Conservation (phyloP, 371 early-diverging fungal genomes). For the Lichtheimia corymbifera region DNA sequence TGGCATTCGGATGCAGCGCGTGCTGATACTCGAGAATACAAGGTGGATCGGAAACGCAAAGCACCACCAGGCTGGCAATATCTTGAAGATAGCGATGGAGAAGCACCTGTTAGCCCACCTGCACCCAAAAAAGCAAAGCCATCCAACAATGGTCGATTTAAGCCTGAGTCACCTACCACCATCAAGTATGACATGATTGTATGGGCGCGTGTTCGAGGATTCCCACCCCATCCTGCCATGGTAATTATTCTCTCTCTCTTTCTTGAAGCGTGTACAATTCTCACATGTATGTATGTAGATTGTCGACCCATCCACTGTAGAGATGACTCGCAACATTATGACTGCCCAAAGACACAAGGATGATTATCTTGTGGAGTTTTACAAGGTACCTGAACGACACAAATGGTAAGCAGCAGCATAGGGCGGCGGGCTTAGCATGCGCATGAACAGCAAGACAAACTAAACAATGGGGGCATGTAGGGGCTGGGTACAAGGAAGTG, state of each 20-base stretch:
- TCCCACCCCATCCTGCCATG: conserved; percentile 46
- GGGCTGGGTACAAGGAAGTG: conserved; percentile 40
- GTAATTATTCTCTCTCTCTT: conserved; percentile 19
- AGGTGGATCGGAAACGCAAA: conserved; percentile 20
- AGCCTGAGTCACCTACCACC: conserved; percentile 10
- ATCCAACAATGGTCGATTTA: neutral
- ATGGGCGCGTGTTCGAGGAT: conserved; percentile 48
- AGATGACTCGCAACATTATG: conserved; percentile 25
- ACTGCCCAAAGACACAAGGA: conserved; percentile 9
- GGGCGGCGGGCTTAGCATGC: neutral
- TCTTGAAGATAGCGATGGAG: conserved; percentile 12
- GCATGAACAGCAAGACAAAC: neutral
- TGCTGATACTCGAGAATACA: conserved; percentile 2
- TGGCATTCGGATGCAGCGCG: conserved; percentile 17
- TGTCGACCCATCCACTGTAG: conserved; percentile 19
- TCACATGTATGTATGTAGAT: conserved; percentile 21
- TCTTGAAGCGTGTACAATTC: neutral
- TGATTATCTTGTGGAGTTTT: conserved; percentile 31
- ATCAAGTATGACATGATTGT: conserved; percentile 29
- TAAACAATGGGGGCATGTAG: conserved; percentile 12
- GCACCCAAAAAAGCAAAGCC: conserved; percentile 8
- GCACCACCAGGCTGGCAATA: conserved; percentile 28
- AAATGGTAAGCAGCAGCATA: conserved; percentile 41
- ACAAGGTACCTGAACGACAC: conserved; percentile 30
- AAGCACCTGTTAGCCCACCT: conserved; percentile 1